Evolutionary conservation across 1,284 basidiomycete species (phyloP).

Genomic region (Paramarasmius palmivorus): DNA sequence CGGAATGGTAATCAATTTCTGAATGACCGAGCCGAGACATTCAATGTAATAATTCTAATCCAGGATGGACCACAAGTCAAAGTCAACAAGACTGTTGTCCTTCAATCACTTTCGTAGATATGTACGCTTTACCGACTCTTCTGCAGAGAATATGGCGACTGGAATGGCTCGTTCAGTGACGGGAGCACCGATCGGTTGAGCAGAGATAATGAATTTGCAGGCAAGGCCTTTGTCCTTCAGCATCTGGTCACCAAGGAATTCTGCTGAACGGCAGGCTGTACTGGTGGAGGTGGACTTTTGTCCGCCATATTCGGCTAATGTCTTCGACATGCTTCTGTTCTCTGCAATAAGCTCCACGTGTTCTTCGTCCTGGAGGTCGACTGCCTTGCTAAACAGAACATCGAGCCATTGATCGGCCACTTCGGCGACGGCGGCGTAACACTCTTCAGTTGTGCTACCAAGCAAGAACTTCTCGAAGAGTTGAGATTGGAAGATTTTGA

Average conservation of each 20-base stretch:
- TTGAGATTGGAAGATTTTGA: slow-evolving; percentile 99
- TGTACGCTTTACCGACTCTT: slow-evolving; percentile 85
- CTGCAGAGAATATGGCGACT: slow-evolving; percentile 99
- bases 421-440: slow-evolving; percentile 92
- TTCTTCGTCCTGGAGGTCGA: slow-evolving; percentile 87
- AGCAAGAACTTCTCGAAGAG: slow-evolving; percentile 98
- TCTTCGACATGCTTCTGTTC: slow-evolving; percentile 98
- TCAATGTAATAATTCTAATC: slow-evolving; percentile 99
- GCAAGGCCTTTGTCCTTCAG: slow-evolving; percentile 99
- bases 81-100: slow-evolving; percentile 85
- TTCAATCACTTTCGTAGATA: slow-evolving; percentile 98
- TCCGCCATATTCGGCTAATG: slow-evolving; percentile 91
- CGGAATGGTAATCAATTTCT: slow-evolving; percentile 99
- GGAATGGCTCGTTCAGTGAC: slow-evolving; percentile 98
- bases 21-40: slow-evolving; percentile 95
- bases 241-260: slow-evolving; percentile 98
- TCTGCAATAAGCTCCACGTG: slow-evolving; percentile 98
- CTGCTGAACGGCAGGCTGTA: slow-evolving; percentile 92
- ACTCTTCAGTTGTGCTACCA: slow-evolving; percentile 91
- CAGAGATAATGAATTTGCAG: slow-evolving; percentile 99
- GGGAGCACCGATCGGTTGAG: slow-evolving; percentile 90
- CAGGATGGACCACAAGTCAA: slow-evolving; percentile 92
- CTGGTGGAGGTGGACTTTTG: slow-evolving; percentile 99
- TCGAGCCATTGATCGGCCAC: slow-evolving; percentile 98
- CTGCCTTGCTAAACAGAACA: slow-evolving; percentile 87